phyloP scores from a whole-genome alignment of 169 alveolate species.

The Eimeria necatrix region DNA sequence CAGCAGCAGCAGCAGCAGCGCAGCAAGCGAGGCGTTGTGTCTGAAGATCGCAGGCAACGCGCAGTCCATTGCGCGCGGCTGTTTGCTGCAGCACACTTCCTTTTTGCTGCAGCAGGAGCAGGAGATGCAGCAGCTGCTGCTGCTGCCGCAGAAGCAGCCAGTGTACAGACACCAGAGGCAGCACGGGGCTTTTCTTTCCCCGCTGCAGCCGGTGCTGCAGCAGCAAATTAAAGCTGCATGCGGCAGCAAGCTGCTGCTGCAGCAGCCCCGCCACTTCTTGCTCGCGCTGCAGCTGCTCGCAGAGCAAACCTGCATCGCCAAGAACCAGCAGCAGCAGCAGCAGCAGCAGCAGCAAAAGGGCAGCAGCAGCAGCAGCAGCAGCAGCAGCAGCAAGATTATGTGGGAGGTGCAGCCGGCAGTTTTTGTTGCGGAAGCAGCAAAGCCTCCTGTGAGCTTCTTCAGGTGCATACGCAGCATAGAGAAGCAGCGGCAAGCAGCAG shows the following conservation, averaged over 20 bases:
- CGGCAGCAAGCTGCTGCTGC: conserved; percentile 3
- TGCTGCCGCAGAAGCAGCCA: background rate
- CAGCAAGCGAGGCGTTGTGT: background rate
- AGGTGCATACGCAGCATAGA: background rate
- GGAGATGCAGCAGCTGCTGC: conserved; percentile 7
- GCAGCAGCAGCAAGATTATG: background rate
- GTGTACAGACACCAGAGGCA: background rate
- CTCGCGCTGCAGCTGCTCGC: conserved; percentile 2
- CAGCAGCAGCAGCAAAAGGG: conserved; percentile 8
- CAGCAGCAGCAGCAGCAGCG: conserved; percentile 36
- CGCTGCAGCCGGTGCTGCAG: background rate
- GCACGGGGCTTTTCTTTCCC: background rate
- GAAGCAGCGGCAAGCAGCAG: background rate
- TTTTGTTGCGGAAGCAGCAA: conserved; percentile 16
- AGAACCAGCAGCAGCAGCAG: conserved; percentile 36
- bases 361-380: conserved; percentile 8
- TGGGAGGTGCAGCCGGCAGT: conserved; percentile 43
- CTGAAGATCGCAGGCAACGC: conserved; percentile 24
- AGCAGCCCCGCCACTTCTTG: background rate
- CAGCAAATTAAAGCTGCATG: background rate
- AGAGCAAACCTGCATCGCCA: background rate
- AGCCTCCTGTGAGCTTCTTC: conserved; percentile 29
- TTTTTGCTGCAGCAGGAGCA: background rate
- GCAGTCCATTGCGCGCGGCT: background rate
- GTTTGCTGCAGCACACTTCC: background rate